Evolutionary conservation across 2,329 filamentous ascomycete species (phyloP), one percentile per base, ranked within the genome.

Genomic region (Diaporthe batatas): DNA sequence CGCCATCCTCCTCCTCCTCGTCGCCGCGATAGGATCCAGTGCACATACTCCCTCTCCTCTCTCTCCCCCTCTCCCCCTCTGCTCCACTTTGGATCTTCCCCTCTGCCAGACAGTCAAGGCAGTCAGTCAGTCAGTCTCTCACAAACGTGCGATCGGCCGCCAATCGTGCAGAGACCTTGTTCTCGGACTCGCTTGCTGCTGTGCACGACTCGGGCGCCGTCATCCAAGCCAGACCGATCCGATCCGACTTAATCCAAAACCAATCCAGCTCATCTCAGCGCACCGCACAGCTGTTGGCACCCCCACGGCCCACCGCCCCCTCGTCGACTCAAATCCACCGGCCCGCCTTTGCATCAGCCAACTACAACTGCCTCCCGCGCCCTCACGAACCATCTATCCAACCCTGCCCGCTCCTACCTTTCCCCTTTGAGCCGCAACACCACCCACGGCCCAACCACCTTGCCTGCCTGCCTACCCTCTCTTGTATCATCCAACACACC

Each of bases 241-340:
- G 62, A 53, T 67, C 62, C 47, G 47, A 67, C 53, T 53, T 53
- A 53, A 67, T 67, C 44, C 62, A 67, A 67, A 39, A 36, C 62
- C 44, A 65, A 49, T 25, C 44, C 44, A 65, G 14, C 62, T 32
- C 59, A n/a, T 49, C 29, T 49, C 55, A 58, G 44, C 59, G 68
- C 32, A 29, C 67, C 2, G 39, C 54, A 36, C 67, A 3, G 29
- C 54, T 25, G 44, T 29, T 29, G 25, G 49, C 18, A 39, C 68
- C 72, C 59, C 72, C 54, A 70, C 72, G 32, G 64, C 49, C 65
- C 49, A 69, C 59, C 23, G 29, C 57, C 57, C 36, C 23, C 57
- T 39, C 42, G 47, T 44, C 57, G 36, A 44, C 57, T 44, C 57
- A 62, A 62, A 44, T 42, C 42, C 25, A 65, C 23, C 42, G 44